Evolutionary conservation across 176 grass and related monocot species (phyloP), one percentile per base, ranked within the genome.

Genomic region (Cymbopogon citratus): DNA sequence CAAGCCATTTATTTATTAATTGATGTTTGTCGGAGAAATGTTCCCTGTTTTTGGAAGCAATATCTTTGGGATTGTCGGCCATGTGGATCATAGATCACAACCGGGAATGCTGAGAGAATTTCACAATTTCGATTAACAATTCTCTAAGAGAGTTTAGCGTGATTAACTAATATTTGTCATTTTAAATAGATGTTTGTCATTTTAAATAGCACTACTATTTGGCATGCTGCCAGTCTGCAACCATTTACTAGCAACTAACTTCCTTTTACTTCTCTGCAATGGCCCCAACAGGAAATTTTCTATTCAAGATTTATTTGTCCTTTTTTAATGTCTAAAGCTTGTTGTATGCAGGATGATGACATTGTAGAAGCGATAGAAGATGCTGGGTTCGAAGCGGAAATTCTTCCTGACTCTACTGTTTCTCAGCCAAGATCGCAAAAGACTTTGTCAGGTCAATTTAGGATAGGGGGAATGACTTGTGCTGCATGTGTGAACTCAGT

Each of bases 401-500:
- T 99, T 67, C 86, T 99, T 46, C 91, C 85, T n/a, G 92, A 95
- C 36, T 82, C 87, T 83, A 78, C 54, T 65, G 76, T 87, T 86
- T 87, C 84, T 71, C 88, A 88, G 77, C 82, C 88, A 15, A 95
- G 80, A 83, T 78, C 82, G 0, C 88, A 93, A 23, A 95, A 91
- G 21, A 84, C 69, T 56, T 78, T 99, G 46, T 89, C 89, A 45
- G 92, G 92, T 3, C 96, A 99, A 77, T 99, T 99, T 89, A 91
- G 82, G 75, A 95, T 99, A 85, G 91, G 92, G 33, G 91, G 96
- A 2, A 93, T 99, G 96, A 99, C 92, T 44, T 99, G 96, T 19
- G 87, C 96, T 43, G 96, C 92, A 56, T 99, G 96, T 75, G 92
- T 93, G 71, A 99, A 88, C 67, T 99, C 96, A 19, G 89, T 99